Evolutionary conservation across 2,329 filamentous ascomycete species (phyloP).

Genomic region (Cadophora gregata): DNA sequence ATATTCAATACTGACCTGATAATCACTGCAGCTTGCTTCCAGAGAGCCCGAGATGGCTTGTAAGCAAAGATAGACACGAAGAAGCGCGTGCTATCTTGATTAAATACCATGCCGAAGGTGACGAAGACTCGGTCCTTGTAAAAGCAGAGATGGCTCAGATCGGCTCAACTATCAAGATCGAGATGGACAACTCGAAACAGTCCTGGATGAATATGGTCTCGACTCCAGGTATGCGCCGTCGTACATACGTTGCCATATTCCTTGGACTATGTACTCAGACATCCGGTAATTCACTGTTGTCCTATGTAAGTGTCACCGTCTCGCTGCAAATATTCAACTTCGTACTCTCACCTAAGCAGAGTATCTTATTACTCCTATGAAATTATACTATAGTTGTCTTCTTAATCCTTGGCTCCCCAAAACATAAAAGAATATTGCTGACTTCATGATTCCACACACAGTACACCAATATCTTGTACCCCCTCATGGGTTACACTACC

Average conservation of each 20-base stretch:
- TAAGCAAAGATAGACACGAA: conserved; percentile 61
- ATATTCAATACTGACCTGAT: too few species aligned
- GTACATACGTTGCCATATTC: conserved; percentile 54
- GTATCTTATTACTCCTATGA: conserved; percentile 37
- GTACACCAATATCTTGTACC: too few species aligned
- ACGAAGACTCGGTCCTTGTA: conserved; percentile 57
- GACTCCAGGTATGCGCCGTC: conserved; percentile 55
- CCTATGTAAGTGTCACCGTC: too few species aligned
- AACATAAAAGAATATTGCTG: too few species aligned
- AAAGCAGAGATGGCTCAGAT: conserved; percentile 67
- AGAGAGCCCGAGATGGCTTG: conserved; percentile 62
- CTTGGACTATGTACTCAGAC: conserved; percentile 61
- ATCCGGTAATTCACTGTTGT: conserved; percentile 54
- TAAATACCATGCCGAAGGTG: conserved; percentile 58
- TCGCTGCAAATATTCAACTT: too few species aligned
- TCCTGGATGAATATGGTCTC: conserved; percentile 59
- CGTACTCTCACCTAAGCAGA: too few species aligned
- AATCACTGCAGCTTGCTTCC: conserved; percentile 50
- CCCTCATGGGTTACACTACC: too few species aligned
- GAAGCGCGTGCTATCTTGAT: conserved; percentile 61
- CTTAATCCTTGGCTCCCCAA: too few species aligned
- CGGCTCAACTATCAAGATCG: conserved; percentile 58
- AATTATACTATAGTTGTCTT: background rate
- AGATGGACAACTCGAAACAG: conserved; percentile 58
- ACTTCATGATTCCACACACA: too few species aligned